These are phyloP conservation scores for Endogone sp. DNA, from an alignment of 192 early-diverging fungal species.

Conservation along the genomic window DNA sequence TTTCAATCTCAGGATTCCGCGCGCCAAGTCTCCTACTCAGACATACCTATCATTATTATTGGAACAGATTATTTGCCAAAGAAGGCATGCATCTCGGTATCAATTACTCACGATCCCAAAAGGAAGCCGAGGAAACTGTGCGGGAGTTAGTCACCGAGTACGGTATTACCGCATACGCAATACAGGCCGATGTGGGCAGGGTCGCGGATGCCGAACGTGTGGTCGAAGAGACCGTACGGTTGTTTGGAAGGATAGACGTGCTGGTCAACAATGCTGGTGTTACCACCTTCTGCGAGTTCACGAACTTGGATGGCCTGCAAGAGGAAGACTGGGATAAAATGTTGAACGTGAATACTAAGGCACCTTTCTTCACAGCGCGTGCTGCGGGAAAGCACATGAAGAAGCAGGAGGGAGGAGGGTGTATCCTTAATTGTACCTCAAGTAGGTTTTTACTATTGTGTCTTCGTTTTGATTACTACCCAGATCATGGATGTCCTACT, in stretches of 20 bases:
- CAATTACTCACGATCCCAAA: constrained; percentile 7
- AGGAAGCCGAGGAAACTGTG: constrained; percentile 5
- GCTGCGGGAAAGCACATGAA: constrained; percentile 11
- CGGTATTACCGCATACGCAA: constrained; percentile 1
- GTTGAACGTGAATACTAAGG: constrained; percentile 3
- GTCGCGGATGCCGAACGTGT: constrained; percentile 16
- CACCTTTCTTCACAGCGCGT: constrained; percentile 12
- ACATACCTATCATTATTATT: too few relatives aligned
- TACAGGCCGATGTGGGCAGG: constrained; percentile 2
- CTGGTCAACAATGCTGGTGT: constrained; percentile 17
- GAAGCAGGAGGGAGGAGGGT: constrained; percentile 10
- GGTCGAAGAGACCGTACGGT: constrained; percentile 10
- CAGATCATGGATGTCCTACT: too few relatives aligned
- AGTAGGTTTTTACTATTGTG: background rate
- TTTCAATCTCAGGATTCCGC: background rate
- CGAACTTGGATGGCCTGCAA: constrained; percentile 2
- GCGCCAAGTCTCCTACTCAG: background rate
- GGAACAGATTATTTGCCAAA: constrained; percentile 5
- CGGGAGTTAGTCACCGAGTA: constrained; percentile 1
- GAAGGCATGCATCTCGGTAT: constrained; percentile 20
- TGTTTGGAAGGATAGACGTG: constrained; percentile 7
- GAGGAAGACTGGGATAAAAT: constrained; percentile 18
- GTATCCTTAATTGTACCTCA: constrained; percentile 14
- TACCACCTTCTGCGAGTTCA: constrained; percentile 12
- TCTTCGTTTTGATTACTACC: too few relatives aligned